A percentile compares a stretch with the other conserved stretches of the same genome.
Conservation (phyloP, 495 filamentous ascomycete genomes). For the Talaromyces nanjingensis region DNA sequence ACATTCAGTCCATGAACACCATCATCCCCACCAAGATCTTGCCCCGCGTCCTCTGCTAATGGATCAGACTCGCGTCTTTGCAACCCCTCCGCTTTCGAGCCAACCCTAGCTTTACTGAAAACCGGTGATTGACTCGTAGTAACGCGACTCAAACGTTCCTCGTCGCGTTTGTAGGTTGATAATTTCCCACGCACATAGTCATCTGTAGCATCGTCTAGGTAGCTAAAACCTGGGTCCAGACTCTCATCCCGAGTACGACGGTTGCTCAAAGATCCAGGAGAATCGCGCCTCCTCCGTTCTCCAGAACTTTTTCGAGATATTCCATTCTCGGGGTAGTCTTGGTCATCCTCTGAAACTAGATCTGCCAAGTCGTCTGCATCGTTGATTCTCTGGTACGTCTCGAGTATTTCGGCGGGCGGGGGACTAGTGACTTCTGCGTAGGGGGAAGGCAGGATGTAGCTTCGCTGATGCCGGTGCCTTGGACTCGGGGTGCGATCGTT, state of each 20-base stretch:
- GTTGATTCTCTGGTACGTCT: slow-evolving; percentile 39
- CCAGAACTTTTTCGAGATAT: background rate
- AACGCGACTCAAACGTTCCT: slow-evolving; percentile 36
- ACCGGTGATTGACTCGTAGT: slow-evolving; percentile 37
- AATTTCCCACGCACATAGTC: slow-evolving; percentile 25
- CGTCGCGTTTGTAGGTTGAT: slow-evolving; percentile 36
- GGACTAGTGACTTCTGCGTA: slow-evolving; percentile 23
- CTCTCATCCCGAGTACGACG: slow-evolving; percentile 7
- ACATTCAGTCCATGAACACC: slow-evolving; percentile 43
- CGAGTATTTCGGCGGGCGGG: slow-evolving; percentile 34
- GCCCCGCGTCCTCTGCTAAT: slow-evolving; percentile 18
- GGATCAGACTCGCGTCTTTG: slow-evolving; percentile 31
- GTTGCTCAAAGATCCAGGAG: slow-evolving; percentile 1
- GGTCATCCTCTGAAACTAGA: slow-evolving; percentile 20
- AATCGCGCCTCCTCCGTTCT: slow-evolving; percentile 4
- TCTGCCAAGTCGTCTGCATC: slow-evolving; percentile 37
- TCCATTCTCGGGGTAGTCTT: slow-evolving; percentile 11
- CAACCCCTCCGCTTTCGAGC: slow-evolving; percentile 40
- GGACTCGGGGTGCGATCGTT: slow-evolving; percentile 4
- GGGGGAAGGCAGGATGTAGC: slow-evolving; percentile 8
- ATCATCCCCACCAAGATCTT: slow-evolving; percentile 26
- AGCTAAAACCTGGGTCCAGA: slow-evolving; percentile 20
- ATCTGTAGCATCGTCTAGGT: slow-evolving; percentile 24
- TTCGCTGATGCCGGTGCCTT: background rate
- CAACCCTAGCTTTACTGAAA: slow-evolving; percentile 38